Evolutionary conservation across 352 stramenopile genomes (phyloP), one percentile per base, ranked within the genome.

Genomic region (Thraustotheca clavata): DNA sequence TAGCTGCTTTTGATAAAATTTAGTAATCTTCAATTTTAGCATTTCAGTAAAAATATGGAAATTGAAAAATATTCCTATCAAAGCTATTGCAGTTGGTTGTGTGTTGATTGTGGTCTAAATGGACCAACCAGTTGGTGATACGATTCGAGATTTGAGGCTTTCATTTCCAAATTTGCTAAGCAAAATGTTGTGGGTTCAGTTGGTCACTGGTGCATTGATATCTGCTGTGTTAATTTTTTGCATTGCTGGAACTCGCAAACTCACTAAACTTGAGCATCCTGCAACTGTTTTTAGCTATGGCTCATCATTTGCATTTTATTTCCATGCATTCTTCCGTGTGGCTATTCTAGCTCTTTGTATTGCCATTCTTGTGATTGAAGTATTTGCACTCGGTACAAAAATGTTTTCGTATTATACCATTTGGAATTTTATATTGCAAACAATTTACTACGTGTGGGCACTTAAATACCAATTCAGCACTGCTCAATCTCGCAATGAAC

Each of bases 371-470:
- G 32, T 63, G 41, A 8, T 55, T 34, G 11, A 54, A 16, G n/a
- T 31, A 2, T 2, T 24, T 14, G 3, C 41, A 36, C 39, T 26
- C 14, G 16, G 24, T 20, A 6, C 29, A 27, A 24, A 60, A 12
- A 43, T 26, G 2, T 11, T 40, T 22, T 4, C 32, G 27, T 60
- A 60, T 38, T 60, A 60, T 38, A 60, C 50, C 9, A 24, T 43
- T 3, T 60, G 50, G 50, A 43, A 43, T 24, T 60, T 60, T 60
- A 1, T 34, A 3, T 26, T 60, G 1, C 50, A 60, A 20, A 26
- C 20, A 18, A 4, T 60, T 22, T 60, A 60, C 50, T 60, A 32
- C 20, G 8, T 43, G 11, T 60, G 50, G 50, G 50, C 50, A 12
- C 32, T 60, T 22, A 34, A 54, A 9, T 22, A 54, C 41, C 57